A percentile compares a stretch with the other conserved stretches of the same genome.
Evolutionary conservation across 2,329 filamentous ascomycete species (phyloP).

Genomic region (Xylaria sp.): DNA sequence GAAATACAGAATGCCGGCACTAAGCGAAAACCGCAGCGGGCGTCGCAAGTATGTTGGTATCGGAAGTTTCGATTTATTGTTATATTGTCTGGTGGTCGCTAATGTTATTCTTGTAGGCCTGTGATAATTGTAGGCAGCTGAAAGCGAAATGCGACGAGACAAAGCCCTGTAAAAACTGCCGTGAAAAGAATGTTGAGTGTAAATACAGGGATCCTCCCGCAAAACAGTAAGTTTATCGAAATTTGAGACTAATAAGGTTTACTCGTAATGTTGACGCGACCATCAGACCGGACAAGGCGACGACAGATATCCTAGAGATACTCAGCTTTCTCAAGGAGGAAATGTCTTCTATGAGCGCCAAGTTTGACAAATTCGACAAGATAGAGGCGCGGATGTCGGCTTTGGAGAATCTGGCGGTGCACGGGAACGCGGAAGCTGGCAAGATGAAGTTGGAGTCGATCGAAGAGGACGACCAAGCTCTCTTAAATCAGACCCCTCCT

Average conservation of each 20-base stretch:
- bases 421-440: slow-evolving; percentile 36
- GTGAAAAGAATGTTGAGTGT: slow-evolving; percentile 82
- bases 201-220: slow-evolving; percentile 90
- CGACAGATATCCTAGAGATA: slow-evolving; percentile 65
- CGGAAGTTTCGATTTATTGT: not conserved
- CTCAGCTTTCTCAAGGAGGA: slow-evolving; percentile 46
- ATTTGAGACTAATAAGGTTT: not conserved
- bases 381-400: slow-evolving; percentile 47
- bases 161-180: slow-evolving; percentile 83
- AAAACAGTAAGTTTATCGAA: slow-evolving; percentile 73
- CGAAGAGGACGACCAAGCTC: slow-evolving; percentile 41
- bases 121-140: slow-evolving; percentile 83
- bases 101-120: slow-evolving; percentile 65
- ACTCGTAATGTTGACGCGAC: slow-evolving; percentile 4
- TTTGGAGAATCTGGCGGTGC: slow-evolving; percentile 45
- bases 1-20: slow-evolving; percentile 49
- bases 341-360: slow-evolving; percentile 42
- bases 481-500: slow-evolving; percentile 33
- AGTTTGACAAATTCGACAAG: slow-evolving; percentile 40
- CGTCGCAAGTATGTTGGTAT: slow-evolving; percentile 60
- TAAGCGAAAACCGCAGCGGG: slow-evolving; percentile 69
- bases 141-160: slow-evolving; percentile 94
- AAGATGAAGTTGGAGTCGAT: slow-evolving; percentile 42
- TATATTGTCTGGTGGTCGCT: slow-evolving; percentile 25
- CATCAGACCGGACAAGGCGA: slow-evolving; percentile 62